These are phyloP conservation scores for Colletotrichum paranaense DNA, from an alignment of 2,329 filamentous ascomycete genomes.

Conservation along the genomic window DNA sequence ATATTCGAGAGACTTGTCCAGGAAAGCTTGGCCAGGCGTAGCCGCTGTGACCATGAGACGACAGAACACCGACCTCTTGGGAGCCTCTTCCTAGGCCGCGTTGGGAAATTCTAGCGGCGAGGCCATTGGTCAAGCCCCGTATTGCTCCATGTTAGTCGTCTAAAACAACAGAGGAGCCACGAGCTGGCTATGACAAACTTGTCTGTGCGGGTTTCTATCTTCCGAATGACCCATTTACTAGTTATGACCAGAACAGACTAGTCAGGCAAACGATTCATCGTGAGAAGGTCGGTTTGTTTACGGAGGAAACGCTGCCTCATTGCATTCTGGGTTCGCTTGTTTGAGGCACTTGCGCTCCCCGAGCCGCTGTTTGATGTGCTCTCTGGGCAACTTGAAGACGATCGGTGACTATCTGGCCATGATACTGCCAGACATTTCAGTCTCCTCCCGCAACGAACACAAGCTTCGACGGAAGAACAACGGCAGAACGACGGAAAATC, in stretches of 20 bases:
- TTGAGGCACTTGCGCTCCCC: conserved; percentile 10
- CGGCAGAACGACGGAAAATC: background rate
- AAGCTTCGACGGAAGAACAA: background rate
- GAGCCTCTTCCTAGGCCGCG: background rate
- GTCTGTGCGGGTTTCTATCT: conserved; percentile 7
- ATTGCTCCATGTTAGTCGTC: background rate
- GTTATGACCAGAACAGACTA: background rate
- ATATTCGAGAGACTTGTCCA: background rate
- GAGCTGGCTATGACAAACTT: background rate
- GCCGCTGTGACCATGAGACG: background rate
- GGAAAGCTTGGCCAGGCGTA: background rate
- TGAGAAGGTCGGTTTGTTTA: background rate
- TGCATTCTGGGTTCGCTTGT: background rate
- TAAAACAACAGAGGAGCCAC: background rate
- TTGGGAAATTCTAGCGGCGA: background rate
- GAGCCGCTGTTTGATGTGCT: background rate
- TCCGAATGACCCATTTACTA: background rate
- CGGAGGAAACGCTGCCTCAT: background rate
- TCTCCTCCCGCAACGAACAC: background rate
- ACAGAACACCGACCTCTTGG: background rate
- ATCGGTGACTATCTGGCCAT: background rate
- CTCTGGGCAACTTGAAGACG: background rate
- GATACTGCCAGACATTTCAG: background rate
- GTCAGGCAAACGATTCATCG: background rate
- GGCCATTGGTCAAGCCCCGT: background rate